phyloP scores from a whole-genome alignment of 305 asterid genomes.

The Solanum hybrid region DNA sequence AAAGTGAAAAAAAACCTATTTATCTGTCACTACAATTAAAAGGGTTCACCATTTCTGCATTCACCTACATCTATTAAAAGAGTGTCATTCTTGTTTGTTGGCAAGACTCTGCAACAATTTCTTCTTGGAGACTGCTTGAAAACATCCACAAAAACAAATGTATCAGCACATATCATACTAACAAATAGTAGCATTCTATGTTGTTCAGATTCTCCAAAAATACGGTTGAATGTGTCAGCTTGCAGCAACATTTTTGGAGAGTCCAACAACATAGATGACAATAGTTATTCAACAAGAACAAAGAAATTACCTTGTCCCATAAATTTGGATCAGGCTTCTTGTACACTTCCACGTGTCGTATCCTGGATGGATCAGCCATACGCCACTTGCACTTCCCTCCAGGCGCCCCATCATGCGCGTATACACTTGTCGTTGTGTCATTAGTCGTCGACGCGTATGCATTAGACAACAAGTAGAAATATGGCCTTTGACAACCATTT shows the following conservation, averaged over 20 bases:
- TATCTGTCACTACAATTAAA: not conserved
- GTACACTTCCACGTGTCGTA: conserved; percentile 16
- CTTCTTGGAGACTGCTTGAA: conserved; percentile 26
- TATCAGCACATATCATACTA: not conserved
- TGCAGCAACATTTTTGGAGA: not conserved
- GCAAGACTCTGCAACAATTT: conserved; percentile 33
- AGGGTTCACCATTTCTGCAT: conserved; percentile 22
- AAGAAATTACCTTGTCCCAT: conserved; percentile 27
- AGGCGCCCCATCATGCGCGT: not conserved
- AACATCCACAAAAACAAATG: not conserved
- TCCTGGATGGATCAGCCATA: conserved; percentile 12
- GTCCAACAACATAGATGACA: not conserved
- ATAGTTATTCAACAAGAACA: not conserved
- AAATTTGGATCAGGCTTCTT: conserved; percentile 26
- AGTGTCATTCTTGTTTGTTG: conserved; percentile 17
- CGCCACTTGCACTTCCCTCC: conserved; percentile 8
- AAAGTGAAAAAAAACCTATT: not conserved
- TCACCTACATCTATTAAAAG: conserved; percentile 23
- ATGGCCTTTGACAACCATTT: conserved; percentile 18
- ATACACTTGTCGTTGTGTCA: conserved; percentile 17
- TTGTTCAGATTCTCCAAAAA: not conserved
- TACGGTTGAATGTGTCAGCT: not conserved
- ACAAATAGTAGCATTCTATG: not conserved
- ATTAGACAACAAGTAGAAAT: conserved; percentile 12
- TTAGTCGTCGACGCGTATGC: conserved; percentile 11